A percentile compares a stretch with the other conserved stretches of the same genome.
Conservation (phyloP, 2,329 filamentous ascomycete genomes). For the Akanthomyces muscarius region DNA sequence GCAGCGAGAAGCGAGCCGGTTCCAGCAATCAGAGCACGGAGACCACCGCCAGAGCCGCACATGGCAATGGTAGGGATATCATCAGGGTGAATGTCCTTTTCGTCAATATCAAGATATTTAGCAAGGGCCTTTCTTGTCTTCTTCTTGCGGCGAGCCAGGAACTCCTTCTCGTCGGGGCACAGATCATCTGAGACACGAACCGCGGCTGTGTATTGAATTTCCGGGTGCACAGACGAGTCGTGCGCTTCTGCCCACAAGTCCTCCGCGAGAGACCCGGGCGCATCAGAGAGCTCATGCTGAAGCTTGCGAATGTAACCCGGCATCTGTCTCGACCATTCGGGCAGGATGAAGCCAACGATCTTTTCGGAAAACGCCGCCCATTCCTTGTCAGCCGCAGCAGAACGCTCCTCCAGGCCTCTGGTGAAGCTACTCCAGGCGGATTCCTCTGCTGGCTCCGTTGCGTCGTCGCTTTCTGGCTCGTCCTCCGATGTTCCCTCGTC, state of each 20-base stretch:
- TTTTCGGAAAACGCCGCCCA: constrained; percentile 53
- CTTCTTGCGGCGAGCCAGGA: constrained; percentile 63
- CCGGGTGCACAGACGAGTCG: constrained; percentile 77
- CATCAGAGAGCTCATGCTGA: constrained; percentile 81
- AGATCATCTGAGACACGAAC: constrained; percentile 80
- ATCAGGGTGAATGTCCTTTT: constrained; percentile 80
- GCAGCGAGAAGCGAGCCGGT: constrained; percentile 82
- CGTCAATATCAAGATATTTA: constrained; percentile 73
- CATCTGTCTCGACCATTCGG: constrained; percentile 74
- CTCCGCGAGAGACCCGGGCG: constrained; percentile 81
- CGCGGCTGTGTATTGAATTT: constrained; percentile 75
- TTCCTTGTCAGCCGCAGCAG: constrained; percentile 50
- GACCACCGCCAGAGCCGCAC: constrained; percentile 87
- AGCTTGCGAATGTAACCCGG: constrained; percentile 78
- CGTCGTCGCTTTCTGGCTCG: constrained; percentile 11
- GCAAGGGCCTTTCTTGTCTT: constrained; percentile 72
- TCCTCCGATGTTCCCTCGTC: not conserved
- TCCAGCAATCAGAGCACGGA: constrained; percentile 85
- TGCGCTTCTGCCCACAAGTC: constrained; percentile 93
- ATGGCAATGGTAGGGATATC: constrained; percentile 92
- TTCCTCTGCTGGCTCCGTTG: constrained; percentile 17
- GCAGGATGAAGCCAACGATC: constrained; percentile 69
- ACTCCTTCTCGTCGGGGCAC: constrained; percentile 78
- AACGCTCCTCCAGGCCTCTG: constrained; percentile 48
- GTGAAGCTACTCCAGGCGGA: constrained; percentile 47